Evolutionary conservation across 2,329 filamentous ascomycete species (phyloP), one percentile per base, ranked within the genome.

Genomic region (Fusarium sp.): DNA sequence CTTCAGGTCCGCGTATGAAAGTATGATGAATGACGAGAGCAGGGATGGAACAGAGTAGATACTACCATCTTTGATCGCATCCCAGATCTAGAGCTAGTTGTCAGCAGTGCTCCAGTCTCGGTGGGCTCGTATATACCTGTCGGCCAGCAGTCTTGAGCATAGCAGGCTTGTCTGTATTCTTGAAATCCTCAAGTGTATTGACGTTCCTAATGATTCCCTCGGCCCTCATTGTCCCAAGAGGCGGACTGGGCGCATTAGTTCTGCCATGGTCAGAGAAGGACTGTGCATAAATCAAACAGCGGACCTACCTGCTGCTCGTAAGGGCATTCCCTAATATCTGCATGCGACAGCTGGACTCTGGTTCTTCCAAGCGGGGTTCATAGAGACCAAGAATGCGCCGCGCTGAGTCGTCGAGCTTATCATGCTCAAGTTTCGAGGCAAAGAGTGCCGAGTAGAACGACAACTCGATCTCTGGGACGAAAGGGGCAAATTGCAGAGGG

Each of bases 201-300:
- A 96, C 92, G 84, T 99, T 99, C 81, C 93, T 95, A 79, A 99
- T 97, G 80, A 94, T 94, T 69, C 96, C 96, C 82, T 98, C 96
- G 51, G 94, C 96, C 76, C 96, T 92, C 80, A 92, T 94, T 78
- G 90, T 90, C 73, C 90, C 91, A 54, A 88, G 83, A n/a, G 92
- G 91, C 28, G 91, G 88, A 74, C 93, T 94, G 76, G 70, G 67
- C 56, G 60, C 63, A 75, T 82, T 77, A 81, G 79, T 78, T 72
- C 74, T 78, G 59, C 41, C 47, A 63, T 67, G 39, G 72, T 78
- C 67, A 73, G 67, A 72, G 64, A 59, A 58, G 51, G 53, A 70
- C 66, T 69, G 69, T 70, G 68, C 66, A 64, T 51, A 68, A 74
- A 68, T 44, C 45, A 70, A 72, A 63, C 24, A 61, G 30, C 35